Percentiles rank a stretch among this genome's conserved stretches.
phyloP scores from a whole-genome alignment of 2,329 filamentous ascomycete genomes.

The Truncatella angustata region DNA sequence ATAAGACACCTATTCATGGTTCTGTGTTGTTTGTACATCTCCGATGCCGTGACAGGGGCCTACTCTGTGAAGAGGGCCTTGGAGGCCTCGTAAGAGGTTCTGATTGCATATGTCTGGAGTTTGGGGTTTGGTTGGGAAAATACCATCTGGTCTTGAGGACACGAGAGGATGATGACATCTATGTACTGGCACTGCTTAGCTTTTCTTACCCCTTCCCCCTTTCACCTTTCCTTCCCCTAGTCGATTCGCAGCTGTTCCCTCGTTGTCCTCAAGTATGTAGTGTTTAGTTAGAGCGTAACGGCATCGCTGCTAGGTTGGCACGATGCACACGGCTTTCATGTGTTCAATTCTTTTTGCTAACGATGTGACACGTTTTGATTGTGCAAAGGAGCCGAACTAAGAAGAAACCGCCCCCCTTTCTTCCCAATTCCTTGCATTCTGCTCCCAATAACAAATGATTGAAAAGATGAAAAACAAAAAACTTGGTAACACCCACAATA shows the following conservation, averaged over 20 bases:
- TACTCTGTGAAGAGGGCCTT: not conserved
- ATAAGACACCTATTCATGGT: constrained; percentile 38
- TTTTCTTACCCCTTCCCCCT: not conserved
- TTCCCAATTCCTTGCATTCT: too few relatives aligned
- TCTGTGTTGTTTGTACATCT: not conserved
- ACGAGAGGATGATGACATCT: not conserved
- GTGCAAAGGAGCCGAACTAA: too few relatives aligned
- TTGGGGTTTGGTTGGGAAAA: constrained; percentile 1
- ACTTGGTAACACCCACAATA: too few relatives aligned
- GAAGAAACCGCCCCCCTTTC: too few relatives aligned
- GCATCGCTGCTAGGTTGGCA: constrained; percentile 10
- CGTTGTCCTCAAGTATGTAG: constrained; percentile 3
- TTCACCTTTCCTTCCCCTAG: not conserved
- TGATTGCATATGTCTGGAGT: constrained; percentile 9
- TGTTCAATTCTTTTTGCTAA: too few relatives aligned
- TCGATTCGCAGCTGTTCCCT: not conserved
- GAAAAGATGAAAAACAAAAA: too few relatives aligned
- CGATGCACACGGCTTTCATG: constrained; percentile 10
- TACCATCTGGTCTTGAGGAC: constrained; percentile 8
- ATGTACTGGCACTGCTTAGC: not conserved
- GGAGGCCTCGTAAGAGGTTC: constrained; percentile 3
- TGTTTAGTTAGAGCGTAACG: constrained; percentile 8
- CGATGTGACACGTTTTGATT: too few relatives aligned
- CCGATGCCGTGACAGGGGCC: not conserved
- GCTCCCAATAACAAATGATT: too few relatives aligned